Conservation (phyloP, 352 stramenopile genomes). For the Globisporangium barbulae region DNA sequence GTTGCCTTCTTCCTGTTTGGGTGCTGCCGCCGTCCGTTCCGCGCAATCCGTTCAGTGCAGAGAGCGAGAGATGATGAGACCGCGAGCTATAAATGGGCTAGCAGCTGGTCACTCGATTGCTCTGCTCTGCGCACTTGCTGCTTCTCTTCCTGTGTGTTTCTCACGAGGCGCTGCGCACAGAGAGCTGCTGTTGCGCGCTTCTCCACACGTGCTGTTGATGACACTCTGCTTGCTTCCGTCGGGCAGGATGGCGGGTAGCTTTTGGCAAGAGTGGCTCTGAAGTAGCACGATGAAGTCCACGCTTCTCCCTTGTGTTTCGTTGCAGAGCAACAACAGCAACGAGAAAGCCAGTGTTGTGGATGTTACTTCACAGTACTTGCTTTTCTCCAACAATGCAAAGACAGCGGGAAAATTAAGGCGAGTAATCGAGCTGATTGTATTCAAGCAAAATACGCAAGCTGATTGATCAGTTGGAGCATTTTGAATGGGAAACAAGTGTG, state of each 20-base stretch:
- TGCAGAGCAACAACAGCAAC: no score
- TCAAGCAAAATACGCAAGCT: no score
- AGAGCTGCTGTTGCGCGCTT: neutral
- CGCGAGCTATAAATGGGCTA: neutral
- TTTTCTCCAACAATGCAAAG: no score
- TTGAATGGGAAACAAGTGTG: no score
- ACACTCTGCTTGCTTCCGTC: constrained; percentile 6
- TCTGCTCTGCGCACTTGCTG: neutral
- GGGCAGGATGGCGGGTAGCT: neutral
- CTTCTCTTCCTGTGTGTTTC: neutral
- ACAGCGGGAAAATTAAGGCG: no score
- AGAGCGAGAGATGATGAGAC: no score
- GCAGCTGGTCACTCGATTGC: no score
- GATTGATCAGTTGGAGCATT: no score
- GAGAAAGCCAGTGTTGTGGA: no score
- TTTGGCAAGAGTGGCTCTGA: neutral
- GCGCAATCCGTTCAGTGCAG: neutral
- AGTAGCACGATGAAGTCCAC: neutral
- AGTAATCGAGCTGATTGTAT: no score
- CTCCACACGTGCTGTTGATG: neutral
- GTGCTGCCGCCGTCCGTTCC: neutral
- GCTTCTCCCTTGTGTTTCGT: no score
- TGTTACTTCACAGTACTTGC: no score
- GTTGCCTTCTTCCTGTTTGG: neutral
- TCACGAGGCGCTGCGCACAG: neutral